Evolutionary conservation across 106 monocot genomes (phyloP), one percentile per base, ranked within the genome.

Genomic region (Dioscorea alata): DNA sequence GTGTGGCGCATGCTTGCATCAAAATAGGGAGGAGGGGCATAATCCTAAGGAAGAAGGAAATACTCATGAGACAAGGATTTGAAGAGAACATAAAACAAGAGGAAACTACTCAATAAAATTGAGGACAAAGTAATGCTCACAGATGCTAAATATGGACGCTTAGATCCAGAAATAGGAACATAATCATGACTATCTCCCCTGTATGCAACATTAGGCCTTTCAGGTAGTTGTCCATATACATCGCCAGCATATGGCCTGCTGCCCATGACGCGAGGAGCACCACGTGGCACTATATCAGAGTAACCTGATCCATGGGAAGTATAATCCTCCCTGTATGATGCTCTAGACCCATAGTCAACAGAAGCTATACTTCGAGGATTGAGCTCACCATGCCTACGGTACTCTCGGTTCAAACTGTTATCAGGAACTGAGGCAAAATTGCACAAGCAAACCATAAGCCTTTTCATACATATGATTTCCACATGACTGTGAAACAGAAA

Each of bases 311-410:
- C 86, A 28, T 82, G 81, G 10, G 87, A 65, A 57, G 77, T 67
- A 75, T 89, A 92, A n/a, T 89, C 90, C 71, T 89, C 92, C 69
- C 80, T 82, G 33, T 89, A 96, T 19, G 82, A 73, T 21, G 80
- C 42, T 54, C 86, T 91, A 64, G 91, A 59, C 15, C 53, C 69
- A 80, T 96, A 89, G 2, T 92, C 86, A 59, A 34, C 49, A 76
- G 77, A 48, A 72, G 76, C 69, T 67, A 87, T 87, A 69, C 73
- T 80, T 74, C 87, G 78, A 8, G 80, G 61, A 54, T 76, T 65
- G 56, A 79, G 50, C 48, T 85, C 84, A 71, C 71, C 75, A 33
- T 72, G 85, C 70, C 85, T 80, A 66, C 64, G 54, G 42, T 87
- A 84, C 4, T 87, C 87, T 65, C 84, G 82, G 69, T 67, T 94